Conservation (phyloP, 805 yeast species). For the Hanseniaspora osmophila region DNA sequence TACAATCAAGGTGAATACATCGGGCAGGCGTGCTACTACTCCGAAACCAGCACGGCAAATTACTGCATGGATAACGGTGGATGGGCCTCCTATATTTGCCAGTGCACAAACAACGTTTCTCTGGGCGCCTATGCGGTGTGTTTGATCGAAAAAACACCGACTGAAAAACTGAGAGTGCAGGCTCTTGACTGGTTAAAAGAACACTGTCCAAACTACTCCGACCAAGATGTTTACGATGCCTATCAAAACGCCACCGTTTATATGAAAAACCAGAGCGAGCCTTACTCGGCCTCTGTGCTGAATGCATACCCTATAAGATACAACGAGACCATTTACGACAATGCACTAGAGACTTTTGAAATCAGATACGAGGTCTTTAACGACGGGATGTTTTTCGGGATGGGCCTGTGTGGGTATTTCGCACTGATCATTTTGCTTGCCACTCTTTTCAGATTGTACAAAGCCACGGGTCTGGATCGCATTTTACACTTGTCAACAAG, state of each 20-base stretch:
- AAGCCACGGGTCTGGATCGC: slow-evolving; percentile 1
- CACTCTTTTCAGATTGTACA: background rate
- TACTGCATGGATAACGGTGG: background rate
- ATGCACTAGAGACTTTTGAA: slow-evolving; percentile 5
- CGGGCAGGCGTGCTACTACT: background rate
- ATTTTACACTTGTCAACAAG: background rate
- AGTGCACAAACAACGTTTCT: slow-evolving; percentile 2
- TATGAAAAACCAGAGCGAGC: background rate
- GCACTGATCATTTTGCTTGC: slow-evolving; percentile 2
- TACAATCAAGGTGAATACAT: background rate
- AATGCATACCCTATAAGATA: background rate
- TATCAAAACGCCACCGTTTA: slow-evolving; percentile 2
- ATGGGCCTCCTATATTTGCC: slow-evolving; percentile 1
- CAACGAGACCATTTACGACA: slow-evolving; percentile 2
- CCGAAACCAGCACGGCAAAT: background rate
- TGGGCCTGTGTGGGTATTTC: slow-evolving; percentile 5
- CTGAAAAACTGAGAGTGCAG: background rate
- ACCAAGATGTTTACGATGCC: background rate
- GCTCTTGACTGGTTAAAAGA: background rate
- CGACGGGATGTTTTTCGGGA: slow-evolving; percentile 5
- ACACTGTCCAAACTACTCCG: background rate
- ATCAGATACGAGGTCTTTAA: slow-evolving; percentile 5
- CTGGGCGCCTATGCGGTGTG: slow-evolving; percentile 1
- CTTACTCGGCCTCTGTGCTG: background rate
- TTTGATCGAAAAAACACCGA: background rate